Conservation (phyloP, 2,329 filamentous ascomycete species). For the Pyrenochaeta sp. region DNA sequence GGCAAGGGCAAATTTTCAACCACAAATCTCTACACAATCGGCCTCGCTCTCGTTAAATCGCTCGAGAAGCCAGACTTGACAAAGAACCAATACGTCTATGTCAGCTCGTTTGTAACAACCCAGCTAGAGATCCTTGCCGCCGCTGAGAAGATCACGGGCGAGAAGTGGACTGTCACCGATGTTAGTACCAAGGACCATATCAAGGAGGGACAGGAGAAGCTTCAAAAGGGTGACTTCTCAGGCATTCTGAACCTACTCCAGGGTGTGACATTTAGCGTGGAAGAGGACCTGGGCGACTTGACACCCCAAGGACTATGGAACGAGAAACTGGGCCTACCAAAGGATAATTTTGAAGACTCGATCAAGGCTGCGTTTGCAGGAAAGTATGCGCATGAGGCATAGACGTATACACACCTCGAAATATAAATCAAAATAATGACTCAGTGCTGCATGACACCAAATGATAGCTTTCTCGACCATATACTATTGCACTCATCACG, state of each 20-base stretch:
- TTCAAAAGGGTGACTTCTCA: constrained; percentile 47
- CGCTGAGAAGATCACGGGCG: constrained; percentile 62
- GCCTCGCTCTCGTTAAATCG: constrained; percentile 60
- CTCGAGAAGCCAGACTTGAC: constrained; percentile 61
- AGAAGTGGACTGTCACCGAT: constrained; percentile 60
- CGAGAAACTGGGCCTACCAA: constrained; percentile 51
- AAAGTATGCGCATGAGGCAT: constrained; percentile 10
- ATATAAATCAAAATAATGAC: too few species aligned
- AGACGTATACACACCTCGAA: too few species aligned
- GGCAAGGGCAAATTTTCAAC: constrained; percentile 63
- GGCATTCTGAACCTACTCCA: constrained; percentile 32
- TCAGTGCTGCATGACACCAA: too few species aligned
- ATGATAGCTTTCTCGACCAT: too few species aligned
- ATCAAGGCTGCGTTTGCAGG: constrained; percentile 42
- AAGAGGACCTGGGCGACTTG: constrained; percentile 34
- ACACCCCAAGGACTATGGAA: constrained; percentile 46
- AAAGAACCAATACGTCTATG: constrained; percentile 65
- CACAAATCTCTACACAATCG: constrained; percentile 62
- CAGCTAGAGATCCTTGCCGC: constrained; percentile 66
- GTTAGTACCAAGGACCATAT: constrained; percentile 44
- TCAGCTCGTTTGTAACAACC: constrained; percentile 65
- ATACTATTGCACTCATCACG: too few species aligned
- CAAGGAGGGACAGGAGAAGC: constrained; percentile 43
- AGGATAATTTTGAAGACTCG: constrained; percentile 51
- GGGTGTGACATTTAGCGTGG: constrained; percentile 22